These are phyloP conservation scores for Digitaria exilis DNA, from an alignment of 202 grass and related monocot genomes.

Conservation along the genomic window DNA sequence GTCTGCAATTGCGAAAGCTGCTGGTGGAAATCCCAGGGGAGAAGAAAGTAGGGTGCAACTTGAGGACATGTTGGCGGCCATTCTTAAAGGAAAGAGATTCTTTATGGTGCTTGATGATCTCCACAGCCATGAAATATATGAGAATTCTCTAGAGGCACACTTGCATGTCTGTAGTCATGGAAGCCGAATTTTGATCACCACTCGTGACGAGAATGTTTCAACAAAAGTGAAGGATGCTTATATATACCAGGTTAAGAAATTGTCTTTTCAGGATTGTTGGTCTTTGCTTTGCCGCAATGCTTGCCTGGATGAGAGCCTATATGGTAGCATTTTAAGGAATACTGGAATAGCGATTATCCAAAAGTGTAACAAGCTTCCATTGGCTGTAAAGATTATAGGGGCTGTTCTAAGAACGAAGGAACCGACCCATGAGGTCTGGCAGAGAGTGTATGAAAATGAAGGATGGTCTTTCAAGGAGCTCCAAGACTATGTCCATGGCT, in stretches of 20 bases:
- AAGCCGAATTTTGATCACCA: slow-evolving; percentile 52
- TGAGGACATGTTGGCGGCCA: slow-evolving; percentile 41
- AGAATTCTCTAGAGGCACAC: slow-evolving; percentile 30
- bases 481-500: slow-evolving; percentile 28
- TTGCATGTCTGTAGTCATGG: slow-evolving; percentile 32
- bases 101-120: slow-evolving; percentile 51
- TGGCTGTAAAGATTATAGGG: slow-evolving; percentile 51
- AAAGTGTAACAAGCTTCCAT: slow-evolving; percentile 55
- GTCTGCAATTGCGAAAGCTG: slow-evolving; percentile 36
- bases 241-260: slow-evolving; percentile 32
- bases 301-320: slow-evolving; percentile 19
- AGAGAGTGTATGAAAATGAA: slow-evolving; percentile 42
- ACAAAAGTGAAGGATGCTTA: slow-evolving; percentile 37
- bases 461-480: slow-evolving; percentile 46
- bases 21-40: slow-evolving; percentile 40
- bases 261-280: slow-evolving; percentile 46
- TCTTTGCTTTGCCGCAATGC: slow-evolving; percentile 43
- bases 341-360: slow-evolving; percentile 48
- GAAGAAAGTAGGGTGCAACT: slow-evolving; percentile 38
- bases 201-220: slow-evolving; percentile 38
- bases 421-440: slow-evolving; percentile 37
- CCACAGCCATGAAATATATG: slow-evolving; percentile 28
- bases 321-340: slow-evolving; percentile 24
- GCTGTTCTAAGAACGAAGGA: slow-evolving; percentile 54
- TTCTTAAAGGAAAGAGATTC: slow-evolving; percentile 48